Evolutionary conservation across 164 flowering plant genomes (phyloP), one percentile per base, ranked within the genome.

Genomic region (Chimonanthus salicifolius): DNA sequence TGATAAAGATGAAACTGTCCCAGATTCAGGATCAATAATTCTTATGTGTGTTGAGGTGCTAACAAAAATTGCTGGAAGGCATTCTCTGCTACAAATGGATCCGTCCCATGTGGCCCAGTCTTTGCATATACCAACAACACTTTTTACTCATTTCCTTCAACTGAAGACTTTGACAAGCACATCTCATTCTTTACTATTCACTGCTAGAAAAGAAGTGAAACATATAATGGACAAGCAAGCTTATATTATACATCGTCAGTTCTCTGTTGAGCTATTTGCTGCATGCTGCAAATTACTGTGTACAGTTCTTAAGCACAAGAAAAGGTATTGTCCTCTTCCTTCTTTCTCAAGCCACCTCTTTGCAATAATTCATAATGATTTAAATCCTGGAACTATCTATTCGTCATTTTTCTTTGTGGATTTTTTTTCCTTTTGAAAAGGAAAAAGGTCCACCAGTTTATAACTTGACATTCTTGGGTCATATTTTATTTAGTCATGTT

Each of bases 41-140:
- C 96, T 92, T 73, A 94, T 92, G 97, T 89, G 91, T 69, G 81
- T 88, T 78, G 92, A 89, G 78, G 88, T 91, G 50, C 83, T 94
- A 49, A 85, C 83, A 13, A 91, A 83, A 82, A 67, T 94, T 74
- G 86, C 87, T 58, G 93, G 88, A 67, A 90, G 84, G 74, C 88
- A 81, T 71, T 76, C 88, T 69, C 78, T 85, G 43, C 90, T 82
- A 73, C 79, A 82, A 75, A 80, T 91, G 87, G 88, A 87, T 72
- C 74, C 83, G 4, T 81, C 79, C 80, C 91, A 88, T 73, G 83
- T 91, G 13, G 87, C 79, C 4, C 95, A 89, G 73, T 80, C 81
- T 49, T 70, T 94, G 68, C 88, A 80, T 49, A 67, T 90, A 54
- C 94, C 97, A 51, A 85, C 80, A 69, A 78, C 90, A 75, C 83